Conservation (phyloP, 805 yeast species). For the Tetrapisispora iriomotensis region DNA sequence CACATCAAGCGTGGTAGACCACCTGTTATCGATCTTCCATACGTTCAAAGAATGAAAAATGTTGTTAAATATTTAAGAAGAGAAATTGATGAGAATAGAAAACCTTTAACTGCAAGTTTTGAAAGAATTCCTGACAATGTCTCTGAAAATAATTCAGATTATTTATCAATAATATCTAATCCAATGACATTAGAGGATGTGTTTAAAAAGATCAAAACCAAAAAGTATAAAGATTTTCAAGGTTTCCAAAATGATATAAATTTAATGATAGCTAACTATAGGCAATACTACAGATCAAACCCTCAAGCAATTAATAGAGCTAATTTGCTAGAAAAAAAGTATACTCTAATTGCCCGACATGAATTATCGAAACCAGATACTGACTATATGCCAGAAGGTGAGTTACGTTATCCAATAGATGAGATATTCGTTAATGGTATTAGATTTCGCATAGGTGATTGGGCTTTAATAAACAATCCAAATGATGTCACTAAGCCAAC, state of each 20-base stretch:
- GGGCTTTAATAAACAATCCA: slow-evolving; percentile 82
- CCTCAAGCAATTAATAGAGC: slow-evolving; percentile 54
- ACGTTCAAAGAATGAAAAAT: slow-evolving; percentile 84
- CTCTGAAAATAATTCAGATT: slow-evolving; percentile 17
- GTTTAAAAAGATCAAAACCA: slow-evolving; percentile 71
- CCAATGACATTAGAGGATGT: slow-evolving; percentile 68
- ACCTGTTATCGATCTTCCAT: slow-evolving; percentile 33
- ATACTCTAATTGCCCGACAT: slow-evolving; percentile 46
- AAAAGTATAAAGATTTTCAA: slow-evolving; percentile 70
- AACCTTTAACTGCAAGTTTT: slow-evolving; percentile 51
- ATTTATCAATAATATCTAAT: slow-evolving; percentile 42
- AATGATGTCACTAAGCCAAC: slow-evolving; percentile 86
- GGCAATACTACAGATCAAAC: slow-evolving; percentile 49
- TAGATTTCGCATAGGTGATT: slow-evolving; percentile 79
- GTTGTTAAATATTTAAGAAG: slow-evolving; percentile 74
- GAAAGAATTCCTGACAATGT: slow-evolving; percentile 66
- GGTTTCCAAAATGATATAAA: slow-evolving; percentile 68
- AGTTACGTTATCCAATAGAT: slow-evolving; percentile 72
- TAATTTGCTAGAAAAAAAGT: slow-evolving; percentile 49
- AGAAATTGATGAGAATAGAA: slow-evolving; percentile 44
- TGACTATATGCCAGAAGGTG: slow-evolving; percentile 53
- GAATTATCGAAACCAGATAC: slow-evolving; percentile 78
- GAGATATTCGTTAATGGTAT: slow-evolving; percentile 61
- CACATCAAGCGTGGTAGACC: slow-evolving; percentile 30
- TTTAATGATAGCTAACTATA: slow-evolving; percentile 65